A percentile compares a stretch with the other conserved stretches of the same genome.
These are phyloP conservation scores for Gossypium ekmanianum DNA, from an alignment of 345 rosid species.

Conservation along the genomic window DNA sequence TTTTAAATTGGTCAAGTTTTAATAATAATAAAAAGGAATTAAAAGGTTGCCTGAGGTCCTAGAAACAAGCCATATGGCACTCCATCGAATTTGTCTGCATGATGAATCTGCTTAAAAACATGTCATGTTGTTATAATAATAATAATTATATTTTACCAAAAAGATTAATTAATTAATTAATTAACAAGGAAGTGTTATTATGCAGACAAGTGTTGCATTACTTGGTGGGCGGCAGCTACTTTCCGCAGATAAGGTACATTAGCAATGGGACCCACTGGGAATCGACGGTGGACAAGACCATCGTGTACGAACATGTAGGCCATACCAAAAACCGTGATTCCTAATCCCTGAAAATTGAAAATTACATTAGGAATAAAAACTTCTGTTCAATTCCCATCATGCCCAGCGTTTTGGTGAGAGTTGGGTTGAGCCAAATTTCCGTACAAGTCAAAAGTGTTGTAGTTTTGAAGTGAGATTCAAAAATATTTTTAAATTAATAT, in stretches of 20 bases:
- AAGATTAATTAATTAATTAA: neutral
- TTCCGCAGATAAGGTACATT: conserved; percentile 51
- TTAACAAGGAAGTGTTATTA: neutral
- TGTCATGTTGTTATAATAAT: neutral
- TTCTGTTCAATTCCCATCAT: no score
- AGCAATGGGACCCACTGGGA: conserved; percentile 66
- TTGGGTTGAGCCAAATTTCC: no score
- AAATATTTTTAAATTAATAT: no score
- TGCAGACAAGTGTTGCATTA: conserved; percentile 7
- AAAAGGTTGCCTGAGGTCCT: conserved; percentile 46
- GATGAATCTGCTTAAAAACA: conserved; percentile 43
- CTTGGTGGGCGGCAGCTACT: conserved; percentile 70
- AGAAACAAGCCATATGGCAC: conserved; percentile 64
- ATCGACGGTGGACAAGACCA: conserved; percentile 69
- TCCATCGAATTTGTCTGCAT: conserved; percentile 53
- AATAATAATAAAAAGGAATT: neutral
- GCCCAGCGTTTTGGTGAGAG: no score
- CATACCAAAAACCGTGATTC: conserved; percentile 63
- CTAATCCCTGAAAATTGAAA: conserved; percentile 41
- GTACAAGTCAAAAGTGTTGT: no score
- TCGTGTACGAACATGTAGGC: conserved; percentile 79
- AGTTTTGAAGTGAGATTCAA: no score
- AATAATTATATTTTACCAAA: neutral
- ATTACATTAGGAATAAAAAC: no score
- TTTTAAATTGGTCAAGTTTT: neutral